Evolutionary conservation across 2,329 filamentous ascomycete species (phyloP).

Genomic region (Camillea tinctor): DNA sequence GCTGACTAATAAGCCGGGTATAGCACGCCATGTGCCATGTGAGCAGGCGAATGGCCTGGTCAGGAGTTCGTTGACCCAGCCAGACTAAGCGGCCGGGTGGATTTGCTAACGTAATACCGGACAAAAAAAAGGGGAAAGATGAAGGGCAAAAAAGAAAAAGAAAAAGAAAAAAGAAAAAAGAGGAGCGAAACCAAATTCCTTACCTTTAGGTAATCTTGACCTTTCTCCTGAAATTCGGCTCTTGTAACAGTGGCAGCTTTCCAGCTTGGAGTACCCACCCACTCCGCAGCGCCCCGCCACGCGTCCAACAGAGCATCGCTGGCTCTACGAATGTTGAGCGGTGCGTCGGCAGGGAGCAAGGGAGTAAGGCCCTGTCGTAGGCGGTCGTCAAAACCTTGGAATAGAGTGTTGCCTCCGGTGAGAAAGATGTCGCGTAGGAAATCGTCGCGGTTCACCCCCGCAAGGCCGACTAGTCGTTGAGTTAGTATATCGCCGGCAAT

Average conservation of each 20-base stretch:
- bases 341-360: constrained; percentile 67
- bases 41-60: background rate
- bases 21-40: background rate
- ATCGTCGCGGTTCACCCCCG: constrained; percentile 55
- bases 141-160: constrained; percentile 14
- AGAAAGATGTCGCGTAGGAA: constrained; percentile 87
- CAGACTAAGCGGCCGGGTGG: background rate
- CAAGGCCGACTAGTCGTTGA: constrained; percentile 66
- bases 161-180: constrained; percentile 3
- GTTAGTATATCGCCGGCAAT: constrained; percentile 87
- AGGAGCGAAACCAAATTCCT: constrained; percentile 25
- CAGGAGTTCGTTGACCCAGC: background rate
- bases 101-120: background rate
- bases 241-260: constrained; percentile 67
- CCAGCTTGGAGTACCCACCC: constrained; percentile 65
- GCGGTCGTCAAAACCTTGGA: constrained; percentile 82
- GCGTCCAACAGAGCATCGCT: constrained; percentile 79
- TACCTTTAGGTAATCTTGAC: constrained; percentile 88
- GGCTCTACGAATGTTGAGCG: constrained; percentile 71
- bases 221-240: constrained; percentile 89
- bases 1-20: background rate
- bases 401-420: constrained; percentile 89
- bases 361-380: constrained; percentile 70
- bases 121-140: constrained; percentile 4
- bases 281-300: constrained; percentile 88